Conservation (phyloP, 2,329 filamentous ascomycete genomes). For the Hypoxylon sp. region DNA sequence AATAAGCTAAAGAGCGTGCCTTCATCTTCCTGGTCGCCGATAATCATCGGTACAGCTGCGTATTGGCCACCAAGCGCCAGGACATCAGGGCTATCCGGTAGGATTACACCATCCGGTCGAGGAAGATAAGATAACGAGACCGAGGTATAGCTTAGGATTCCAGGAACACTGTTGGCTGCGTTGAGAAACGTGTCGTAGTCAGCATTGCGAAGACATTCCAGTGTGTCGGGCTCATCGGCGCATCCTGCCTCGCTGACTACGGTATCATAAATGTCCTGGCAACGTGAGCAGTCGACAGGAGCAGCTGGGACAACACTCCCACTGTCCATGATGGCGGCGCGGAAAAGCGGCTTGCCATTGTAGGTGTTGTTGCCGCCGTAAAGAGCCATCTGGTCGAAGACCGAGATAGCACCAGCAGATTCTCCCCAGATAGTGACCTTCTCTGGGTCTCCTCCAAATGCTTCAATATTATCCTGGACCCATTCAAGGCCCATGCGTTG, state of each 20-base stretch:
- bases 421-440: constrained; percentile 85
- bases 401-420: constrained; percentile 75
- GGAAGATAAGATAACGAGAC: constrained; percentile 78
- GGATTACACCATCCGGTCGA: constrained; percentile 71
- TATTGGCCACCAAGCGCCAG: constrained; percentile 62
- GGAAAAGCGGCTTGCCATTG: constrained; percentile 78
- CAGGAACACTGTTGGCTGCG: constrained; percentile 75
- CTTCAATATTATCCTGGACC: constrained; percentile 78
- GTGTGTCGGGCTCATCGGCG: constrained; percentile 60
- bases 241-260: constrained; percentile 72
- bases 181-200: constrained; percentile 68
- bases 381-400: constrained; percentile 78
- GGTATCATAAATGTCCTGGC: constrained; percentile 69
- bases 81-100: constrained; percentile 70
- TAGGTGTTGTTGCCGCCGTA: constrained; percentile 78
- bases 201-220: constrained; percentile 71
- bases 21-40: constrained; percentile 82
- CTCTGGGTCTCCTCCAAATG: constrained; percentile 81
- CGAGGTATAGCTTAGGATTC: constrained; percentile 71
- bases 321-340: constrained; percentile 80
- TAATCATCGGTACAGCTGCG: constrained; percentile 68
- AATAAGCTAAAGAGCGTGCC: constrained; percentile 78
- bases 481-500: constrained; percentile 77
- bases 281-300: constrained; percentile 70
- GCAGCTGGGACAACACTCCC: constrained; percentile 70